Conservation (phyloP, 2,329 filamentous ascomycete species). For the Colletotrichum cuscutae region DNA sequence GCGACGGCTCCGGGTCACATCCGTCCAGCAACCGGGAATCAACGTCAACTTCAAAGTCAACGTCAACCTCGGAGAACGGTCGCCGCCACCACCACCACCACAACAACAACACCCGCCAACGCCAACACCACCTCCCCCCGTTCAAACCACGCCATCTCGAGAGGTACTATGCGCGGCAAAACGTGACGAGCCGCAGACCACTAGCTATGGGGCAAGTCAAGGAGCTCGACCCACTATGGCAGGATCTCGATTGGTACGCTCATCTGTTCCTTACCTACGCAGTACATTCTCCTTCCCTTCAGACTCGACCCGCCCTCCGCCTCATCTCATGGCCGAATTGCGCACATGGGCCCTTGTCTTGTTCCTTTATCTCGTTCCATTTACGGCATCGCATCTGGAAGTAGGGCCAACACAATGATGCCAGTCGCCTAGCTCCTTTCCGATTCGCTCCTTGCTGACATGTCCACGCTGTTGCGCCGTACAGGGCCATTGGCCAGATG, state of each 20-base stretch:
- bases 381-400: neutral
- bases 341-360: neutral
- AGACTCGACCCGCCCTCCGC: conserved; percentile 12
- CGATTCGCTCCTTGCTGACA: conserved; percentile 23
- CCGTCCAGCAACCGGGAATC: conserved; percentile 22
- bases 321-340: neutral
- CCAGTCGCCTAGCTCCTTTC: neutral
- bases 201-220: conserved; percentile 48
- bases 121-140: conserved; percentile 30
- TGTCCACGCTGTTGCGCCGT: conserved; percentile 9
- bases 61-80: conserved; percentile 29
- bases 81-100: conserved; percentile 3
- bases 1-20: conserved; percentile 16
- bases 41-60: conserved; percentile 20
- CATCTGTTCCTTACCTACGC: neutral
- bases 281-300: no score
- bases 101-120: no score
- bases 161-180: conserved; percentile 38
- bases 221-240: conserved; percentile 74
- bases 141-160: conserved; percentile 36
- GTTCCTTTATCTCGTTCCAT: neutral
- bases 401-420: neutral
- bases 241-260: conserved; percentile 79
- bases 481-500: conserved; percentile 78
- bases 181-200: conserved; percentile 41